Evolutionary conservation across 148 eudicot species (phyloP).

Genomic region (Chenopodium formosanum): DNA sequence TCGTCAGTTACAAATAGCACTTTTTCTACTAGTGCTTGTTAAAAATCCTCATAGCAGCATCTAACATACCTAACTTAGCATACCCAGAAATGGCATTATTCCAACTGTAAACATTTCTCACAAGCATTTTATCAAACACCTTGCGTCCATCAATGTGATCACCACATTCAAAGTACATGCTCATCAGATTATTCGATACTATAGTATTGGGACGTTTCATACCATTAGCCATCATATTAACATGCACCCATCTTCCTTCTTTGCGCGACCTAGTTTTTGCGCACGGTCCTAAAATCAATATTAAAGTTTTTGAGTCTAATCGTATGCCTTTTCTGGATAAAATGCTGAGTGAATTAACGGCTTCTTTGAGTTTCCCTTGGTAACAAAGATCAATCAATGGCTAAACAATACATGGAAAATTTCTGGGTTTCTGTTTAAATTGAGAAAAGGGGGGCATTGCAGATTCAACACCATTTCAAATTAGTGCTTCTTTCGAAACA

Average conservation of each 20-base stretch:
- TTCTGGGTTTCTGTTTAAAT: slow-evolving; percentile 15
- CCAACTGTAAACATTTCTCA: slow-evolving; percentile 69
- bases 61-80: slow-evolving; percentile 57
- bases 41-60: slow-evolving; percentile 54
- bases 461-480: slow-evolving; percentile 48
- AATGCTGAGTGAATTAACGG: slow-evolving; percentile 39
- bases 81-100: slow-evolving; percentile 85
- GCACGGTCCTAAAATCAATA: slow-evolving; percentile 49
- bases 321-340: slow-evolving; percentile 51
- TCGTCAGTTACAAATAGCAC: too few species aligned
- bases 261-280: slow-evolving; percentile 45
- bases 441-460: slow-evolving; percentile 53
- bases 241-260: slow-evolving; percentile 82
- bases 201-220: slow-evolving; percentile 51
- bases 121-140: slow-evolving; percentile 75
- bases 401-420: slow-evolving; percentile 42
- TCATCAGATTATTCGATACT: slow-evolving; percentile 57
- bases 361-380: slow-evolving; percentile 52
- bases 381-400: slow-evolving; percentile 49
- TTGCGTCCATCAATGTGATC: slow-evolving; percentile 52
- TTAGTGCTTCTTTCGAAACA: neutral
- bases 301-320: slow-evolving; percentile 41
- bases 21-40: too few species aligned
- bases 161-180: slow-evolving; percentile 65
- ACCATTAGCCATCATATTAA: slow-evolving; percentile 61